phyloP scores from a whole-genome alignment of 129 eudicot species.

The Flaveria robusta region DNA sequence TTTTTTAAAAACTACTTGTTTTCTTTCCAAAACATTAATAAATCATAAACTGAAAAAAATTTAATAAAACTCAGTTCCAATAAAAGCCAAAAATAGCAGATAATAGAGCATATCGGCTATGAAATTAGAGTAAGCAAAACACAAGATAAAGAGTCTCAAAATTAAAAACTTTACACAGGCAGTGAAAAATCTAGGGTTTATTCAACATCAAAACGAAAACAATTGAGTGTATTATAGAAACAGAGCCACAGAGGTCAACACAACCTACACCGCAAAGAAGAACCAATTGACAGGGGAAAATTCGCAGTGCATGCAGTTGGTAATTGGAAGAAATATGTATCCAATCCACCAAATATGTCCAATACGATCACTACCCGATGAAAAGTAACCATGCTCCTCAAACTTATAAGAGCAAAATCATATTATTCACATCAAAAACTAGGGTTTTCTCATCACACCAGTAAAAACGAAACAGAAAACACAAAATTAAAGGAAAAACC shows the following conservation, averaged over 20 bases:
- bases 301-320: neutral
- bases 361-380: neutral
- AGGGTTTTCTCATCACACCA: slow-evolving; percentile 26
- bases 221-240: neutral
- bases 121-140: neutral
- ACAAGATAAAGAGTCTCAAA: neutral
- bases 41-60: neutral
- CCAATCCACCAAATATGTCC: neutral
- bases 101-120: no score
- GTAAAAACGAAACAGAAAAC: neutral
- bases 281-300: neutral
- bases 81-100: no score
- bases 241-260: neutral
- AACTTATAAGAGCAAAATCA: neutral
- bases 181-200: neutral
- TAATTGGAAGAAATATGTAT: neutral
- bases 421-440: neutral
- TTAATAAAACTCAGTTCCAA: neutral
- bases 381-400: neutral
- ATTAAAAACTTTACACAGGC: slow-evolving; percentile 2
- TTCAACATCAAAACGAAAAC: neutral
- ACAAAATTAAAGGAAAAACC: neutral
- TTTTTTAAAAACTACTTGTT: neutral
- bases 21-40: neutral
- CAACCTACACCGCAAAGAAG: neutral